Percentiles rank a stretch among this genome's conserved stretches.
These are phyloP conservation scores for Hypocreales sp. DNA, from an alignment of 2,329 filamentous ascomycete genomes.

Conservation along the genomic window DNA sequence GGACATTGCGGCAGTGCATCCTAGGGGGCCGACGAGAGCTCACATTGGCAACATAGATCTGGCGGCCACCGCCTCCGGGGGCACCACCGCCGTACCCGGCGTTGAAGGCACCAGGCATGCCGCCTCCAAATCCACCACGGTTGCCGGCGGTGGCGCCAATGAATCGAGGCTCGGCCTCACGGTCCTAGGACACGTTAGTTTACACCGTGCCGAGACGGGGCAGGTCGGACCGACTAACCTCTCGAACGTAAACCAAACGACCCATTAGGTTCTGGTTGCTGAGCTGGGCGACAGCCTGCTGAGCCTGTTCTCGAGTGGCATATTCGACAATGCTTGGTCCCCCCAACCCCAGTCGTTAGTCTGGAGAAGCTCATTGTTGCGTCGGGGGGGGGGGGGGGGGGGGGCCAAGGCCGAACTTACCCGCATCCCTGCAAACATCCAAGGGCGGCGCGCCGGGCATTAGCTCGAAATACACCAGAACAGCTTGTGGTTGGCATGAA, in stretches of 20 bases:
- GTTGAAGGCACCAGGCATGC: constrained; percentile 37
- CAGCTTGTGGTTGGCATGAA: no score
- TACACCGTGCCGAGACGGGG: constrained; percentile 2
- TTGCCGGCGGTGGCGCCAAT: constrained; percentile 53
- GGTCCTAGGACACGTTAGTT: constrained; percentile 48
- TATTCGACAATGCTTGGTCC: constrained; percentile 99
- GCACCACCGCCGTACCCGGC: constrained; percentile 35
- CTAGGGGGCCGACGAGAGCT: no score
- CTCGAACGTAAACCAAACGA: constrained; percentile 93
- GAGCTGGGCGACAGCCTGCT: constrained; percentile 90
- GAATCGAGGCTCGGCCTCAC: constrained; percentile 94
- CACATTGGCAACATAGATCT: constrained; percentile 98
- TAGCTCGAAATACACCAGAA: no score
- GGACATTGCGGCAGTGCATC: no score
- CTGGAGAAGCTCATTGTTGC: no score
- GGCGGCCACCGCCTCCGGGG: constrained; percentile 47
- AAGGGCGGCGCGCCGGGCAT: no score
- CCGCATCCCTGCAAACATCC: constrained; percentile 99
- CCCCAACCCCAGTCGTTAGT: no score
- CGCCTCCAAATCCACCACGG: constrained; percentile 46
- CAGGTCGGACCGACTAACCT: constrained; percentile 47
- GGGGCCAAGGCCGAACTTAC: no score
- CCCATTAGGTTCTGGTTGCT: constrained; percentile 99
- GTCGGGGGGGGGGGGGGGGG: no score
- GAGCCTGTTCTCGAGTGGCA: constrained; percentile 97